Conservation (phyloP, 495 filamentous ascomycete genomes). For the Bathelium albidoporum region DNA sequence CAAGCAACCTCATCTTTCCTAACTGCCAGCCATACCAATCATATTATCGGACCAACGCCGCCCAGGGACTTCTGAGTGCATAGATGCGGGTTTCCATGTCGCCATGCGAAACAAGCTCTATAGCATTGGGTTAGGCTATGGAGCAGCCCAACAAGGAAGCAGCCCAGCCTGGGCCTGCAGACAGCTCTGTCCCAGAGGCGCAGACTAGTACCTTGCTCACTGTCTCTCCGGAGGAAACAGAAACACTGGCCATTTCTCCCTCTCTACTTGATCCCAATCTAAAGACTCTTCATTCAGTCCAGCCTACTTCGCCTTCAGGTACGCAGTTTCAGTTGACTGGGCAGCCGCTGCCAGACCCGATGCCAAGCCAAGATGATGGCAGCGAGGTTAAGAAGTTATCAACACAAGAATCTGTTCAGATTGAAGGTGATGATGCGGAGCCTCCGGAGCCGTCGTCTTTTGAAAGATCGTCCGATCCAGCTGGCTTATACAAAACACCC, state of each 20-base stretch:
- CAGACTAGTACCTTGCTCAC: not conserved
- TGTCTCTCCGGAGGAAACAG: not conserved
- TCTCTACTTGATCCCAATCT: not conserved
- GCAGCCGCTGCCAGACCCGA: not conserved
- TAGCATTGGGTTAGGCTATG: not conserved
- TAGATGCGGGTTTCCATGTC: not conserved
- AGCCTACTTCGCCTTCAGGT: not conserved
- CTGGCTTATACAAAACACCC: slow-evolving; percentile 35
- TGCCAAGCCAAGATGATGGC: slow-evolving; percentile 30
- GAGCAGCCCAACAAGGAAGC: slow-evolving; percentile 5
- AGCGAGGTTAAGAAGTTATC: slow-evolving; percentile 31
- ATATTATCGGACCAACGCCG: not conserved
- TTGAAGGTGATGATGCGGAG: slow-evolving; percentile 12
- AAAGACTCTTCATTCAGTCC: not conserved
- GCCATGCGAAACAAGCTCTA: not conserved
- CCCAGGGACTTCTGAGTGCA: not conserved
- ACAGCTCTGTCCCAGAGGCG: not conserved
- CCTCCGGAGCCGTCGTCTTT: slow-evolving; percentile 54
- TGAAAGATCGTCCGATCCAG: slow-evolving; percentile 49
- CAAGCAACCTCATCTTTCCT: not conserved
- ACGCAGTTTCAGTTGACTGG: not conserved
- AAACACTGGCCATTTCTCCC: not conserved
- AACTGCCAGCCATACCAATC: not conserved
- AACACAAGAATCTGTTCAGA: slow-evolving; percentile 13
- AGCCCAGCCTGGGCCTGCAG: not conserved